Base-by-base conservation (phyloP, 2,329 filamentous ascomycete genomes). In the Aspergillus texensis region DNA sequence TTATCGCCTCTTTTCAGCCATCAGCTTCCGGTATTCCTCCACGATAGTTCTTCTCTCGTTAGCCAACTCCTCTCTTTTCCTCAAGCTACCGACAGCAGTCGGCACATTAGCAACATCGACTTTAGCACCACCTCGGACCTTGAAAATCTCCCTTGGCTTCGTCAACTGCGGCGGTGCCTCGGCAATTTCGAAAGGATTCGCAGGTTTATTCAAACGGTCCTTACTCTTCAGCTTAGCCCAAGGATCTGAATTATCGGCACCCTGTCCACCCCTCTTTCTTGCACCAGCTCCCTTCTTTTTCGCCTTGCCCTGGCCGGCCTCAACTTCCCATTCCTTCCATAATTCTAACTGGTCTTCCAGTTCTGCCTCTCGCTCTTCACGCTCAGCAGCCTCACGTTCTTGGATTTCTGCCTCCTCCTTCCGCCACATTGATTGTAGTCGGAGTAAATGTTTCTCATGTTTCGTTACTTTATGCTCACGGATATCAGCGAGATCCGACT, bases 311-410 rank as follows among this genome's bases (percentile, higher is more conserved):
- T 83, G 81, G 48, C 81, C 82, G 9, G 78, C 80, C 62, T 84
- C 85, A 24, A 83, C 80, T n/a, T 86, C 83, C 65, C 88, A 87
- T 52, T 90, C 76, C 65, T 90, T 89, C 69, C 87, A 88, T 46
- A 86, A 80, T 70, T 90, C 88, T 57, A 87, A 78, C 63, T 89
- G 87, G 57, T 91, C 89, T 57, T 83, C 76, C 72, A 86, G 82
- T 60, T 86, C 84, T 53, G 90, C 88, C 60, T 85, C 86, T 69
- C 86, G 82, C 57, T 89, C 89, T 68, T 89, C 89, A 59, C 85
- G 82, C 85, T 91, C 93, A 69, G 94, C 91, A 52, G 90, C 89
- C 75, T 94, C 92, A 67, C 92, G 84, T 72, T 91, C 91, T 70
- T 89, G 88, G 83, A 84, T 78, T 61, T 78, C 75, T 24, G 74